Evolutionary conservation across 176 grass and related monocot species (phyloP).

Genomic region (Zea luxurians): DNA sequence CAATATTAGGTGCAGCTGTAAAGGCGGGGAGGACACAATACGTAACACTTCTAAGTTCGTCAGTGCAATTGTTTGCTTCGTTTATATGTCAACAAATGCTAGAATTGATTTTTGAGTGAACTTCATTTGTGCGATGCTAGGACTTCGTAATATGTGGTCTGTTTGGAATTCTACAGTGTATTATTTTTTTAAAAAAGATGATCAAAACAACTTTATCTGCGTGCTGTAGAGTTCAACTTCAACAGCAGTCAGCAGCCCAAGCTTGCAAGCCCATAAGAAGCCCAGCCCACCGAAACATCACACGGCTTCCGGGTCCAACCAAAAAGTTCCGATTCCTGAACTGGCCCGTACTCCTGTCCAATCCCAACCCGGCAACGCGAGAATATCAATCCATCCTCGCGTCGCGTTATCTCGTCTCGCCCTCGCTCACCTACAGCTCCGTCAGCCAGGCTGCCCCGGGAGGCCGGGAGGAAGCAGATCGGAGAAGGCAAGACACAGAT

Average conservation of each 20-base stretch:
- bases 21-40: no score
- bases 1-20: no score
- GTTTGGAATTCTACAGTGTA: no score
- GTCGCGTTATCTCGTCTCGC: not conserved
- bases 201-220: no score
- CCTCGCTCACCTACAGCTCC: not conserved
- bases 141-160: no score
- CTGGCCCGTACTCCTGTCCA: not conserved
- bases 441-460: not conserved
- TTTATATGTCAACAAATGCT: no score
- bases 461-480: not conserved
- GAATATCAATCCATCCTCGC: not conserved
- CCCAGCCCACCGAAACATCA: not conserved
- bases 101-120: no score
- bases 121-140: no score
- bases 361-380: not conserved
- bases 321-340: not conserved
- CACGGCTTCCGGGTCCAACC: not conserved
- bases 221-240: no score
- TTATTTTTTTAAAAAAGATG: no score
- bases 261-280: not conserved
- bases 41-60: no score
- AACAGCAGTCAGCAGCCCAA: not conserved
- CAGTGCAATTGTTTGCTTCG: no score
- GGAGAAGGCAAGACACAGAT: conserved; percentile 1